phyloP scores from a whole-genome alignment of 768 basidiomycete species.

The Coprinopsis cinerea region DNA sequence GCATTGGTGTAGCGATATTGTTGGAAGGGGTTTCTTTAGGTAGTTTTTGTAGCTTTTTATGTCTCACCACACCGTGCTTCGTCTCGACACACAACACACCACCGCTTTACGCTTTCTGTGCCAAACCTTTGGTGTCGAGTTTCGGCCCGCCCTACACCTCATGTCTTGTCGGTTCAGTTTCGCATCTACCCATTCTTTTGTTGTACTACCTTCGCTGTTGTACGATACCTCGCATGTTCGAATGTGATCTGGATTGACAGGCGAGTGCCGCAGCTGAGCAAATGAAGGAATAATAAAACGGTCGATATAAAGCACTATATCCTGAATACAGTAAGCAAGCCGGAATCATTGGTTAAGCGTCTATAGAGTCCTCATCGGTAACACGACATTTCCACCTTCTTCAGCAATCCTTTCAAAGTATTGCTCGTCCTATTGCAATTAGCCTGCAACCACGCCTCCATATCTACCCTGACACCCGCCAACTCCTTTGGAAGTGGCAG shows the following conservation, averaged over 20 bases:
- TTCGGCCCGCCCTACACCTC: too few species aligned
- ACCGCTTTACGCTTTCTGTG: too few species aligned
- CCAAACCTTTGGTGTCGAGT: too few species aligned
- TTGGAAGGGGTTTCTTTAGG: background rate
- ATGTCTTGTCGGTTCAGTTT: background rate
- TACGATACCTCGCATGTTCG: too few species aligned
- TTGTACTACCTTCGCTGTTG: too few species aligned
- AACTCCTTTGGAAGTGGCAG: slow-evolving; percentile 75
- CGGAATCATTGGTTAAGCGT: background rate
- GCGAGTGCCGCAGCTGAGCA: too few species aligned
- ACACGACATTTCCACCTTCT: slow-evolving; percentile 69
- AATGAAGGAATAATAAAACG: background rate
- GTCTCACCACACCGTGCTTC: background rate
- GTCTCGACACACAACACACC: background rate
- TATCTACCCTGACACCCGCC: slow-evolving; percentile 57
- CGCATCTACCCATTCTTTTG: too few species aligned
- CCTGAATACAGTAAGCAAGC: too few species aligned
- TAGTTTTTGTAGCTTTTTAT: slow-evolving; percentile 1
- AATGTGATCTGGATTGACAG: too few species aligned
- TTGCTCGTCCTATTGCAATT: slow-evolving; percentile 85
- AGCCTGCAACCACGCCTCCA: slow-evolving; percentile 82
- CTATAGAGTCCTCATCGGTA: slow-evolving; percentile 12
- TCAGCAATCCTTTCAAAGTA: slow-evolving; percentile 73
- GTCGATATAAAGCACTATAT: background rate
- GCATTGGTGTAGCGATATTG: background rate